phyloP scores from a whole-genome alignment of 2,329 filamentous ascomycete genomes.

The Ascochyta rabiei region DNA sequence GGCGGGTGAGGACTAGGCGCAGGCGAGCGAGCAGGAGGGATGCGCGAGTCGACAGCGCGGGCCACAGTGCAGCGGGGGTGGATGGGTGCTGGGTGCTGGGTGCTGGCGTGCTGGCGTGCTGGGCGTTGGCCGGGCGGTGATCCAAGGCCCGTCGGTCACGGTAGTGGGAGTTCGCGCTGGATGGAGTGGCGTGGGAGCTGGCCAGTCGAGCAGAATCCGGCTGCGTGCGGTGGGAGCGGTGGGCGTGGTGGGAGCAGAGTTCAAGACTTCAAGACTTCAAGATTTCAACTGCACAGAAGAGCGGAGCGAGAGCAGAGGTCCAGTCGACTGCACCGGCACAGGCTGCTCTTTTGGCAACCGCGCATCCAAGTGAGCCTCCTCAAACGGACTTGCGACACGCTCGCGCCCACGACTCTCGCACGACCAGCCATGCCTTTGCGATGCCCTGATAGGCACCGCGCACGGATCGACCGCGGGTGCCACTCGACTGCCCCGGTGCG shows the following conservation, averaged over 20 bases:
- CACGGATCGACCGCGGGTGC: slow-evolving; percentile 18
- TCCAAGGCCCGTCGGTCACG: neutral
- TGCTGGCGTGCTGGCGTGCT: too few species aligned
- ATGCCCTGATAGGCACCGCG: slow-evolving; percentile 29
- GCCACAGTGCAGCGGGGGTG: slow-evolving; percentile 19
- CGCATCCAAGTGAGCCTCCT: slow-evolving; percentile 27
- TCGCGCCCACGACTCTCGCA: slow-evolving; percentile 16
- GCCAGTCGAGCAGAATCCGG: too few species aligned
- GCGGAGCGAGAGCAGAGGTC: too few species aligned
- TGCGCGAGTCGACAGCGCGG: slow-evolving; percentile 24
- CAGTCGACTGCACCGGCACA: neutral
- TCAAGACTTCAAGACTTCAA: too few species aligned
- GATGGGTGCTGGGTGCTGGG: neutral
- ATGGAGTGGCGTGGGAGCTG: too few species aligned
- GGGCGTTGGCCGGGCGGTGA: neutral
- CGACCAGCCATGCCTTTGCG: slow-evolving; percentile 27
- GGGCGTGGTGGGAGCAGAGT: too few species aligned
- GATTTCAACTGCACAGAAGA: too few species aligned
- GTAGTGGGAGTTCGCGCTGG: too few species aligned
- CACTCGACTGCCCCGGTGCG: slow-evolving; percentile 5
- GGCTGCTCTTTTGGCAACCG: slow-evolving; percentile 22
- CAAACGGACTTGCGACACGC: slow-evolving; percentile 36
- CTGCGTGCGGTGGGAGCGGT: too few species aligned
- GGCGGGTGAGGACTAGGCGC: slow-evolving; percentile 41
- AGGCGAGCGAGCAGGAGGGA: slow-evolving; percentile 19